phyloP scores from a whole-genome alignment of 208 protist genomes.

The Trypanosoma melophagium region DNA sequence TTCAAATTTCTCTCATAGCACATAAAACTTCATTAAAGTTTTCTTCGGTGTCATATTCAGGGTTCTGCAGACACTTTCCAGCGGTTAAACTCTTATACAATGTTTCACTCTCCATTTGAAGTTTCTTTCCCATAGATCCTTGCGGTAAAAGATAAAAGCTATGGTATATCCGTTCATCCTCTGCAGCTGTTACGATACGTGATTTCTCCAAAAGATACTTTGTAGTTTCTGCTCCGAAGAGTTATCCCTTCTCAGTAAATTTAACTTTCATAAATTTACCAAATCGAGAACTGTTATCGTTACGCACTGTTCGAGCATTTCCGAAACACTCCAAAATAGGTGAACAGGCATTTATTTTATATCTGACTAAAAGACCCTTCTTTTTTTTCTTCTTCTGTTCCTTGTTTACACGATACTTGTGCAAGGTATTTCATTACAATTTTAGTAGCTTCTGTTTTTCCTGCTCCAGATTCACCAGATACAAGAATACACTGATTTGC shows the following conservation, averaged over 20 bases:
- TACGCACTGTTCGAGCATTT: conserved; percentile 87
- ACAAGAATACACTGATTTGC: conserved; percentile 45
- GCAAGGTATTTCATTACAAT: conserved; percentile 52
- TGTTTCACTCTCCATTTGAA: conserved; percentile 13
- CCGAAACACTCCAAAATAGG: conserved; percentile 91
- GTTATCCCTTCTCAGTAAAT: conserved; percentile 43
- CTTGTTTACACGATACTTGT: conserved; percentile 27
- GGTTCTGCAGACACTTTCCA: conserved; percentile 31
- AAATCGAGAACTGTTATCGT: conserved; percentile 90
- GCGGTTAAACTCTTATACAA: conserved; percentile 34
- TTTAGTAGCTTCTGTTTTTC: conserved; percentile 45
- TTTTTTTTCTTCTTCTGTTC: conserved; percentile 28
- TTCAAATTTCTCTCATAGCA: conserved; percentile 53
- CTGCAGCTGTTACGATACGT: conserved; percentile 55
- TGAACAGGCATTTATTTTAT: conserved; percentile 42
- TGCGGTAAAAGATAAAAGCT: conserved; percentile 83
- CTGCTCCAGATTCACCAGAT: conserved; percentile 51
- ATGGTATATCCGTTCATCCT: conserved; percentile 84
- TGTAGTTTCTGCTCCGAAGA: conserved; percentile 47
- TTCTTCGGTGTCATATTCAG: conserved; percentile 28
- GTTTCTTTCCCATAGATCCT: conserved; percentile 19
- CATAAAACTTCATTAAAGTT: conserved; percentile 31
- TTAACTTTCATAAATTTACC: conserved; percentile 82
- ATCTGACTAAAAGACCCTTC: conserved; percentile 22
- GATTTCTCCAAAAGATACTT: conserved; percentile 82